Conservation (phyloP, 176 grass and related monocot species). For the Zoysia pacifica region DNA sequence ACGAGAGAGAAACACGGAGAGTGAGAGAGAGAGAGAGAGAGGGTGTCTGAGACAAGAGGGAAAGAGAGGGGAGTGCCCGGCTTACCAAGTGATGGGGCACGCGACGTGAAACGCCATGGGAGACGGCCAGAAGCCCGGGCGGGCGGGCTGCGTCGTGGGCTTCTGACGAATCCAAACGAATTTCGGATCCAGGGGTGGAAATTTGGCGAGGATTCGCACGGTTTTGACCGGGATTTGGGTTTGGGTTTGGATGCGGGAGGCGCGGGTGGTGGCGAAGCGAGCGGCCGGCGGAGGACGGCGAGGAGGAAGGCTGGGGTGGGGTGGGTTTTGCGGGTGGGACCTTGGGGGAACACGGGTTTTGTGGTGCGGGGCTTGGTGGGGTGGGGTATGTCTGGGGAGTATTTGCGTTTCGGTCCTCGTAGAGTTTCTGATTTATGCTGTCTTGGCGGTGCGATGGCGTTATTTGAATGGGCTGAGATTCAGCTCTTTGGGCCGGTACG, state of each 20-base stretch:
- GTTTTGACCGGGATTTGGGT: constrained; percentile 7
- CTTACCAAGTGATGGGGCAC: constrained; percentile 83
- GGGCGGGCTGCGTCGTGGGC: neutral
- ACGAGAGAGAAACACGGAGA: neutral
- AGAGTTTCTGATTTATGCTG: too few relatives aligned
- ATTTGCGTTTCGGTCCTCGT: too few relatives aligned
- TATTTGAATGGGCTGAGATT: neutral
- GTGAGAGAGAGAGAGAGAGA: neutral
- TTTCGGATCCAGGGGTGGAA: neutral
- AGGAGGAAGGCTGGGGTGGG: neutral
- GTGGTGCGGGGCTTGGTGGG: neutral
- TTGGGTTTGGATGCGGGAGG: constrained; percentile 19
- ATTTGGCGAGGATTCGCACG: constrained; percentile 20
- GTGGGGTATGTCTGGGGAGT: neutral
- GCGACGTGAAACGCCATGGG: constrained; percentile 89
- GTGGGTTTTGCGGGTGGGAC: neutral
- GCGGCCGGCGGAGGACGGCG: constrained; percentile 28
- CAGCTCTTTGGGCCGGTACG: neutral
- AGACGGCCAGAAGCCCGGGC: constrained; percentile 6
- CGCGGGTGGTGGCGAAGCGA: neutral
- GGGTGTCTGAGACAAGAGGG: neutral
- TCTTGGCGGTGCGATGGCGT: too few relatives aligned
- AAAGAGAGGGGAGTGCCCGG: neutral
- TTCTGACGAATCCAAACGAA: constrained; percentile 7
- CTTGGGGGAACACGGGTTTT: neutral